Conservation (phyloP, 805 yeast genomes). For the Yarrowia keelungensis region DNA sequence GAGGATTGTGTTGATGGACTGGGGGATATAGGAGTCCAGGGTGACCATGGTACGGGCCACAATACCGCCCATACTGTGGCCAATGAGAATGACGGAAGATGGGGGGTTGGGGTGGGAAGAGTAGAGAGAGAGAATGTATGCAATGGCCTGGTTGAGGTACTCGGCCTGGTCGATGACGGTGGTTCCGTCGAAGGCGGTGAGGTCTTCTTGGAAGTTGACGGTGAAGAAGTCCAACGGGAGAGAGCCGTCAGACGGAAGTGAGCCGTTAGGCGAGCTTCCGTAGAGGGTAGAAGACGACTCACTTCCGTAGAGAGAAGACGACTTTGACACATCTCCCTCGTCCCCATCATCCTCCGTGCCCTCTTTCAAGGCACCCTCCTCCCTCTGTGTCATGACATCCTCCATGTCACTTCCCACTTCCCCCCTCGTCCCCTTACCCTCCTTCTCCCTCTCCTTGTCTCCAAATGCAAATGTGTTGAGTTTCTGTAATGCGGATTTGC, state of each 20-base stretch:
- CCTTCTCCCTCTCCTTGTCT: not conserved
- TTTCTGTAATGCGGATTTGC: constrained; percentile 1
- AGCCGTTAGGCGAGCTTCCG: not conserved
- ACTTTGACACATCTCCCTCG: no score
- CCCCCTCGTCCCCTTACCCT: no score
- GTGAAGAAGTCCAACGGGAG: constrained; percentile 73
- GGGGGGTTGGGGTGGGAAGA: constrained; percentile 51
- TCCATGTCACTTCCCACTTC: not conserved
- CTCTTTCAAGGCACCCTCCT: not conserved
- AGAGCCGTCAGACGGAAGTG: not conserved
- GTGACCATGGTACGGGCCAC: constrained; percentile 85
- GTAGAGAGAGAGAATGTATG: constrained; percentile 74
- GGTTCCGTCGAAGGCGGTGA: constrained; percentile 93
- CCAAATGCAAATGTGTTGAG: constrained; percentile 20
- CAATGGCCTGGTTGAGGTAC: constrained; percentile 82
- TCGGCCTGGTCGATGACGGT: constrained; percentile 93
- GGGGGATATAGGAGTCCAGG: constrained; percentile 70
- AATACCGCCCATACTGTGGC: constrained; percentile 97
- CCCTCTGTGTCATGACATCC: not conserved
- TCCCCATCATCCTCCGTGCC: not conserved
- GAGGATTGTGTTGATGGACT: constrained; percentile 77
- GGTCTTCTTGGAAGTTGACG: constrained; percentile 93
- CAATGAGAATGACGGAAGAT: constrained; percentile 74
- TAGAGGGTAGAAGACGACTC: no score
- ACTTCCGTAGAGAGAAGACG: not conserved